Percentiles rank a stretch among this genome's conserved stretches.
phyloP scores from a whole-genome alignment of 371 early-diverging fungal genomes.

The Entomophthora muscae region DNA sequence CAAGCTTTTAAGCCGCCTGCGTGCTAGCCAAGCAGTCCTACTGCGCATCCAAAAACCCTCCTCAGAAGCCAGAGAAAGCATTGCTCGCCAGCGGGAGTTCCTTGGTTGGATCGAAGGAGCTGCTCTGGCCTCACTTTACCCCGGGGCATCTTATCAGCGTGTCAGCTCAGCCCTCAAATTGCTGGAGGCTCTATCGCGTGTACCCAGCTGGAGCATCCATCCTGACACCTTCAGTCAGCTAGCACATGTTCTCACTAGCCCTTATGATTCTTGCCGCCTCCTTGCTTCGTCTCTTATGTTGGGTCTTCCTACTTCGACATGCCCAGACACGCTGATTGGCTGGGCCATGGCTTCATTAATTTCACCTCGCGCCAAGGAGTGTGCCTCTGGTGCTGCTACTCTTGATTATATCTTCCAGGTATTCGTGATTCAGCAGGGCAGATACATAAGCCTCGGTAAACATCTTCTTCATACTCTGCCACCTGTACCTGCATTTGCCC shows the following conservation, averaged over 20 bases:
- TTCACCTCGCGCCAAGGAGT: not conserved
- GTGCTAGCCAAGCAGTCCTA: constrained; percentile 22
- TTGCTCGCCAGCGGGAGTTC: not conserved
- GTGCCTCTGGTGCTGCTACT: not conserved
- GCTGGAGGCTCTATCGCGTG: not conserved
- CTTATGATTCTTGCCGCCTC: not conserved
- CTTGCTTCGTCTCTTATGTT: not conserved
- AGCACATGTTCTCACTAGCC: not conserved
- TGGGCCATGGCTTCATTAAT: not conserved
- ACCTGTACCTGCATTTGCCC: not conserved
- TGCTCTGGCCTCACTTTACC: not conserved
- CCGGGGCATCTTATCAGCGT: constrained; percentile 12
- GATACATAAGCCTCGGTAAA: not conserved
- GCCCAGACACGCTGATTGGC: not conserved
- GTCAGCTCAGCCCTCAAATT: constrained; percentile 15
- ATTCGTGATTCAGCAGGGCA: not conserved
- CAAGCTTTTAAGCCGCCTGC: constrained; percentile 28
- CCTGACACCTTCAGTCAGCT: not conserved
- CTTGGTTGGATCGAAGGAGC: not conserved
- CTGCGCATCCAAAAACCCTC: not conserved
- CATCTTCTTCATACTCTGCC: not conserved
- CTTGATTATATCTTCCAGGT: not conserved
- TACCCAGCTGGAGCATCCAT: not conserved
- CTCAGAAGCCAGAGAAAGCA: not conserved
- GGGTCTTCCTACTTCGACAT: not conserved